Percentiles rank a stretch among this genome's conserved stretches.
Evolutionary conservation across 2,329 filamentous ascomycete genomes (phyloP).

Genomic region (Colletotrichum euphorbiae): DNA sequence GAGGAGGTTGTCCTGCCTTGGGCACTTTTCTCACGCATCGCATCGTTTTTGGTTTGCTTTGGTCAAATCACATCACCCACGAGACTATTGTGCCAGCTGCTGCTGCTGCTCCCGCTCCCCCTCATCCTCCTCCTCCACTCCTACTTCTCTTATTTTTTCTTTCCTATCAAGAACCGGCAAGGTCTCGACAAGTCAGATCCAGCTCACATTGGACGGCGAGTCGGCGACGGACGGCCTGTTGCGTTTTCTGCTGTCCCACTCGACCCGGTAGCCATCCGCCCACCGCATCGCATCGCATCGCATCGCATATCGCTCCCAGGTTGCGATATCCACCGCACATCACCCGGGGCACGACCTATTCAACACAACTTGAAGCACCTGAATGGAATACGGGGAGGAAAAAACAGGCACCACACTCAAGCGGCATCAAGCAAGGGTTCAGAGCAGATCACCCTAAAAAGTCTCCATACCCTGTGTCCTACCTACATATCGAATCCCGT

Average conservation of each 20-base stretch:
- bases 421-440: not conserved
- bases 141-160: too few species aligned
- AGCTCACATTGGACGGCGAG: not conserved
- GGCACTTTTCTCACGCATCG: not conserved
- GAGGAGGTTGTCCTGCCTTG: conserved; percentile 10
- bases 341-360: not conserved
- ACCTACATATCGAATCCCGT: too few species aligned
- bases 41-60: not conserved
- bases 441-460: not conserved
- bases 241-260: conserved; percentile 21
- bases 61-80: conserved; percentile 9
- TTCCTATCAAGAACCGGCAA: too few species aligned
- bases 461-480: too few species aligned
- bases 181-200: not conserved
- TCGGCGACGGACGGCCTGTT: not conserved
- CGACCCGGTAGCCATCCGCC: not conserved
- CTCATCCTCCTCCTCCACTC: too few species aligned
- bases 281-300: conserved; percentile 4
- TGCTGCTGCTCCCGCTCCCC: not conserved
- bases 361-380: too few species aligned
- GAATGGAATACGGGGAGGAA: not conserved
- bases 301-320: not conserved
- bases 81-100: not conserved
- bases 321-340: conserved; percentile 2
- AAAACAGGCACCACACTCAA: not conserved